Evolutionary conservation across 441 rosid species (phyloP), one percentile per base, ranked within the genome.

Genomic region (Pelargonium citronellum): DNA sequence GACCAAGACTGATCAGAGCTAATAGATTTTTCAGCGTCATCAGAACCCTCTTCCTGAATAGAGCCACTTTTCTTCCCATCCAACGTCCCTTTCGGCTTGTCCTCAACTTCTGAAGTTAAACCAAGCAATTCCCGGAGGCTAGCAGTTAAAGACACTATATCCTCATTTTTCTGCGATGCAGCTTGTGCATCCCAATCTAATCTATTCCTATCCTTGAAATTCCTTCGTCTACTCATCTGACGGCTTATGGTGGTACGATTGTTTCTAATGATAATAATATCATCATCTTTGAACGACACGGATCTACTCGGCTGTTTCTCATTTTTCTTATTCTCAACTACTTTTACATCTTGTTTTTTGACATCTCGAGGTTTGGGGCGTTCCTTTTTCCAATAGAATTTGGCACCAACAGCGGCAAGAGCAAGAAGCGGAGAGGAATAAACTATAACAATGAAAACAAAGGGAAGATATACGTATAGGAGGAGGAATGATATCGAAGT

Each of bases 401-500:
- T 67, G 37, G 83, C 66, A 1, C 72, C 78, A 44, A 79, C 71
- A n/a, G 60, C 62, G 37, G 73, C 77, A 74, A 80, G 81, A 19
- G 75, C 77, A 44, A 86, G 66, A 51, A 89, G 49, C 0, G 92
- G 89, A 4, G 81, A 76, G 64, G 87, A 67, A 67, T 72, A 90
- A 43, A 87, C 17, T 78, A 90, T 67, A 74, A 84, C 69, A 72
- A 69, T 75, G 82, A 91, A 88, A 15, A 85, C 76, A 16, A 79
- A 74, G 58, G 96, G 95, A 63, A 85, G 78, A 68, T 81, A 77
- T 39, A 85, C 51, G 76, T 83, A 87, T 3, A 91, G 51, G 37
- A 73, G 64, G 62, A 87, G 75, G 46, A 78, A 0, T 24, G 3
- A 60, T 24, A 76, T 55, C 37, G 80, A 67, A 49, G 73, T 71